These are phyloP conservation scores for Ceratonia siliqua DNA, from an alignment of 306 rosid genomes.

Conservation along the genomic window DNA sequence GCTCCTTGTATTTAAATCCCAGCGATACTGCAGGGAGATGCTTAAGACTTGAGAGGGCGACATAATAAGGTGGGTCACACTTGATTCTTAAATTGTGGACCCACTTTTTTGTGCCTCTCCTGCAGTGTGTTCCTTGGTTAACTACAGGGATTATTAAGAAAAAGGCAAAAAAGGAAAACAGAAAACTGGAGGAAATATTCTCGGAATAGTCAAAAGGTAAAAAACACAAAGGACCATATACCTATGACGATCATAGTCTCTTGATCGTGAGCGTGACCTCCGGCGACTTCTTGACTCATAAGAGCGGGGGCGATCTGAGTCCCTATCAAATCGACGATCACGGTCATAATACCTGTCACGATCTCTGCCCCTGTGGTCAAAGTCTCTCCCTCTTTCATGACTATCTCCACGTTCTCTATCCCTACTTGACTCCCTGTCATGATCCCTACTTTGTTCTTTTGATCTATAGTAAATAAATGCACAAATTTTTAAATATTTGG, in stretches of 20 bases:
- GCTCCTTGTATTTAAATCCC: neutral
- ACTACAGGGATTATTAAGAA: neutral
- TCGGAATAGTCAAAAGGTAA: neutral
- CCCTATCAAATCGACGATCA: conserved; percentile 73
- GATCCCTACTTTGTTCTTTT: conserved; percentile 85
- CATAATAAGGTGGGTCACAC: neutral
- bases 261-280: conserved; percentile 86
- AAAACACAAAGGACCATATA: conserved; percentile 26
- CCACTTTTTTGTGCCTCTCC: neutral
- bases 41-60: conserved; percentile 2
- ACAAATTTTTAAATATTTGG: neutral
- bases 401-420: conserved; percentile 73
- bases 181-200: neutral
- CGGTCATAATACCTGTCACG: conserved; percentile 85
- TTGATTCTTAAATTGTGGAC: neutral
- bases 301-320: conserved; percentile 57
- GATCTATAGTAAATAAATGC: conserved; percentile 46
- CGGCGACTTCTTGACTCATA: conserved; percentile 78
- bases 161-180: neutral
- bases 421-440: conserved; percentile 72
- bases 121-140: neutral
- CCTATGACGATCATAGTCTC: conserved; percentile 96
- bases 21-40: neutral
- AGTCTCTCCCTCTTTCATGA: conserved; percentile 75
- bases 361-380: conserved; percentile 84